Evolutionary conservation across 139 green algal genomes (phyloP).

Genomic region (Pedinophyceae sp.): DNA sequence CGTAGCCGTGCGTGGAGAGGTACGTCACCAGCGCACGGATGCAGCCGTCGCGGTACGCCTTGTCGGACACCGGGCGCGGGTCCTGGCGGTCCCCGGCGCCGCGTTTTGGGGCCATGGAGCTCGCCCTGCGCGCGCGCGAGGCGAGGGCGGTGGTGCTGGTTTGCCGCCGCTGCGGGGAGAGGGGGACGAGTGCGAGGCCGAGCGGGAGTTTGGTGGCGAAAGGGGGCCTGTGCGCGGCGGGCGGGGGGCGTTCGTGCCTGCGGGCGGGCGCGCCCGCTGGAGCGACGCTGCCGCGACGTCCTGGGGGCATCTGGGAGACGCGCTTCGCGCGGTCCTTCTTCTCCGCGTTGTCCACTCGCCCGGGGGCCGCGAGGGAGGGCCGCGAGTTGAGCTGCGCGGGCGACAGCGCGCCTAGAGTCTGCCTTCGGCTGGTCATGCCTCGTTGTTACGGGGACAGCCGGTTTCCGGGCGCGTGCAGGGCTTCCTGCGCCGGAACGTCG

Average conservation of each 20-base stretch:
- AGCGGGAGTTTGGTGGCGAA: conserved; percentile 2
- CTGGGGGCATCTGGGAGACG: conserved; percentile 1
- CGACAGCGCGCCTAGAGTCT: conserved; percentile 50
- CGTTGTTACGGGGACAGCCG: no score
- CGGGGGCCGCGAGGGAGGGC: conserved; percentile 6
- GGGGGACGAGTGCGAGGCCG: not conserved
- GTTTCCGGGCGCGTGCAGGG: no score
- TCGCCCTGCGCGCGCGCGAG: not conserved
- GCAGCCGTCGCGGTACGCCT: conserved; percentile 49
- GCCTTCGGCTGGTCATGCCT: conserved; percentile 39
- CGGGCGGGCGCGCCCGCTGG: conserved; percentile 1
- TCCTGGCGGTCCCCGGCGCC: conserved; percentile 34
- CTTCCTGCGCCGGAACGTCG: no score
- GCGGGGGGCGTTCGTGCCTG: conserved; percentile 7
- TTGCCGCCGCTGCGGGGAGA: not conserved
- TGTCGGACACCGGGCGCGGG: conserved; percentile 57
- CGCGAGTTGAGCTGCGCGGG: conserved; percentile 13
- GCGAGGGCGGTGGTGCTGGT: not conserved
- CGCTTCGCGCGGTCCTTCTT: conserved; percentile 15
- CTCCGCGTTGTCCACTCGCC: conserved; percentile 26
- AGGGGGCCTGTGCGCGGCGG: conserved; percentile 8
- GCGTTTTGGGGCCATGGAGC: conserved; percentile 36
- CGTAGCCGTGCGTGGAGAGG: conserved; percentile 61
- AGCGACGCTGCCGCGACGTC: not conserved
- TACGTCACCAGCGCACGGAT: conserved; percentile 62